Evolutionary conservation across 164 flowering plant species (phyloP), one percentile per base, ranked within the genome.

Genomic region (Magnolia kwangsiensis): DNA sequence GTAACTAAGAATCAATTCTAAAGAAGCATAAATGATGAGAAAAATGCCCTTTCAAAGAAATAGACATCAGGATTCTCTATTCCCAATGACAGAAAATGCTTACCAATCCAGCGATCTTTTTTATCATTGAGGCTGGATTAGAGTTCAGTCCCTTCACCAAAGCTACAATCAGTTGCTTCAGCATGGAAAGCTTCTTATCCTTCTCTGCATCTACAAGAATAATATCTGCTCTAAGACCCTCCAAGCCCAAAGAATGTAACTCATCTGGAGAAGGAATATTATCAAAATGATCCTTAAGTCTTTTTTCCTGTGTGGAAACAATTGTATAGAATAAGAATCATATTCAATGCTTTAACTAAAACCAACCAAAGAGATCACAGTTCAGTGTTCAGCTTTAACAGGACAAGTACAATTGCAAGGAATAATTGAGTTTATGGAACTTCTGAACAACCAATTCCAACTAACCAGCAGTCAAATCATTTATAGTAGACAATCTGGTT

Each of bases 91-190:
- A 74, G 31, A 70, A 29, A 70, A 23, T 67, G 70, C 90, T 84
- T 80, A 96, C 99, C 91, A 94, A 78, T 84, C 88, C 95, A 45
- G 99, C 97, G 77, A 96, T 92, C 83, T 94, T 96, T 80, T 92
- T 96, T 11, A 94, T 90, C 81, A 91, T 81, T 71, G 97, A 88
- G 71, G 97, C 91, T 74, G 97, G 93, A 84, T 91, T 91, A 73
- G 97, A 86, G 82, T 83, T 88, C 78, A 90, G 78, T 75, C 98
- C 98, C 84, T 86, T 91, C 75, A 91, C 98, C 55, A 90, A 82
- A 61, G 96, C 83, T 71, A 85, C 82, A 75, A 85, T 90, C 67
- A 94, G 86, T 78, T 94, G 95, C 90, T 92, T 94, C 74, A 96
- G 85, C 97, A 89, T 90, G 21, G 87, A 85, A 71, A 96, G 85